phyloP scores from a whole-genome alignment of 2,329 filamentous ascomycete genomes.

The Colletotrichum gigasporum region DNA sequence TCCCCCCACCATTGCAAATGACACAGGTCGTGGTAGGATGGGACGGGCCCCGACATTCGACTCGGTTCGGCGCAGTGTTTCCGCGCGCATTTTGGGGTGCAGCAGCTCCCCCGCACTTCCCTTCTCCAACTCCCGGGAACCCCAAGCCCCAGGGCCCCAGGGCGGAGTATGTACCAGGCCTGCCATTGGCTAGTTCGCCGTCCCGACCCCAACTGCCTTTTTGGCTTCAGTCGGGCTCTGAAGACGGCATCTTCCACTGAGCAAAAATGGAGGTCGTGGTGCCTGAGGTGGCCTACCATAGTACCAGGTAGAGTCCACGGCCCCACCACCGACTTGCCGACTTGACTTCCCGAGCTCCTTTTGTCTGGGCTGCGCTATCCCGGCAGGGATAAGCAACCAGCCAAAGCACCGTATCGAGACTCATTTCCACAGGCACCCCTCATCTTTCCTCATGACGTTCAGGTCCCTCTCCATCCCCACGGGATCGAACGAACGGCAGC shows the following conservation, averaged over 20 bases:
- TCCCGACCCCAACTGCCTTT: no score
- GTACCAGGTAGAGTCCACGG: neutral
- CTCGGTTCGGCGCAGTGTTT: neutral
- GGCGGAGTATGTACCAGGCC: no score
- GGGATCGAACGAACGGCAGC: conserved; percentile 12
- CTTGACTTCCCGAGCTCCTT: conserved; percentile 27
- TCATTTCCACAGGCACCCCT: neutral
- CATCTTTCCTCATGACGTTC: neutral
- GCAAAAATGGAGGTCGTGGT: neutral
- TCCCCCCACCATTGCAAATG: neutral
- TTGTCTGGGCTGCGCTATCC: conserved; percentile 7
- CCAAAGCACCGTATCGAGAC: conserved; percentile 8
- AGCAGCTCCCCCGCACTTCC: conserved; percentile 24
- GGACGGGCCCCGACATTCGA: no score
- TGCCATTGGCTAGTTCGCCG: no score
- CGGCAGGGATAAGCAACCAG: conserved; percentile 16
- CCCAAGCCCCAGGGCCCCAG: no score
- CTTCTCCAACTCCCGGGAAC: conserved; percentile 26
- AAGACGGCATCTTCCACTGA: neutral
- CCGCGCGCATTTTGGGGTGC: neutral
- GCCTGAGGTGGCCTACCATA: no score
- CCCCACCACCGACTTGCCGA: conserved; percentile 27
- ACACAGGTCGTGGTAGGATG: no score
- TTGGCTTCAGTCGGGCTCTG: neutral
- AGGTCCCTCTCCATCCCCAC: neutral